Percentiles rank a stretch among this genome's conserved stretches.
phyloP scores from a whole-genome alignment of 169 alveolate genomes.

The Theileria parva region DNA sequence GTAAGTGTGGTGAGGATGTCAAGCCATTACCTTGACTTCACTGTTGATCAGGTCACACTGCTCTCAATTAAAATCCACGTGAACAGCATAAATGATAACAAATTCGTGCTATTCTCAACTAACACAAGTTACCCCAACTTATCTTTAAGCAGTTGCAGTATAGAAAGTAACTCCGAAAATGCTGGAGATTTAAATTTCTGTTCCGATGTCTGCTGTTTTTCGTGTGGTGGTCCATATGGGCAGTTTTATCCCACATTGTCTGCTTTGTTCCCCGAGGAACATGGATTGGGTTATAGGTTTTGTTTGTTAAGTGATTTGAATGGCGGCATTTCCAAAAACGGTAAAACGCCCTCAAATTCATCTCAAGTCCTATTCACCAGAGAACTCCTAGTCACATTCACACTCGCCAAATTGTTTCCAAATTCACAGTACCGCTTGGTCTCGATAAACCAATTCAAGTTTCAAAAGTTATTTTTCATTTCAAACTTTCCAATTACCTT shows the following conservation, averaged over 20 bases:
- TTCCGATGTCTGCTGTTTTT: conserved; percentile 13
- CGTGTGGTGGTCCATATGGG: conserved; percentile 57
- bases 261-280: not conserved
- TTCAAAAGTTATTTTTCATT: conserved; percentile 10
- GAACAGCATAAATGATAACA: not conserved
- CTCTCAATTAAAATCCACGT: not conserved
- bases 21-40: not conserved
- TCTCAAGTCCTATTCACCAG: conserved; percentile 35
- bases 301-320: conserved; percentile 46
- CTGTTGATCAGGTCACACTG: not conserved
- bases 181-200: conserved; percentile 6
- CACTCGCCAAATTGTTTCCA: conserved; percentile 47
- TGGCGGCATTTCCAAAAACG: conserved; percentile 52
- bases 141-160: not conserved
- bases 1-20: not conserved
- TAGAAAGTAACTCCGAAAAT: not conserved
- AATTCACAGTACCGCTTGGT: conserved; percentile 24
- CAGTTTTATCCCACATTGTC: not conserved
- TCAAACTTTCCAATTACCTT: conserved; percentile 31
- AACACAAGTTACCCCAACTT: not conserved
- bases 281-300: conserved; percentile 8
- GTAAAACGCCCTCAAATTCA: conserved; percentile 37
- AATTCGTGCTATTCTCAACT: not conserved
- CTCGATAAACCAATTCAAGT: conserved; percentile 12
- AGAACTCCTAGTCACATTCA: conserved; percentile 30